phyloP scores from a whole-genome alignment of 148 eudicot species.

The Hydrangea macrophylla region DNA sequence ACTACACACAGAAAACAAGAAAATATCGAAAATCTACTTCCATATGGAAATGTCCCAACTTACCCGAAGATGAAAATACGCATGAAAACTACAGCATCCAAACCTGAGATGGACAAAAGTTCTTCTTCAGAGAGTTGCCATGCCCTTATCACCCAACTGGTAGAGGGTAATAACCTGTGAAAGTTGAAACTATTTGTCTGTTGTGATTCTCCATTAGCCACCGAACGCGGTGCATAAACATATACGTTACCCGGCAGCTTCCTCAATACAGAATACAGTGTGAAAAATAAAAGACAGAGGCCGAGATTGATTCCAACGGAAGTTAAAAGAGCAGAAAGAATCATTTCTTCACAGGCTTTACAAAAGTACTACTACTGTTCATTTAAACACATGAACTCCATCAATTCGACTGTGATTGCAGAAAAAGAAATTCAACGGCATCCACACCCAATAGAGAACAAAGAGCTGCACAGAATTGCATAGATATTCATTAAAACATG shows the following conservation, averaged over 20 bases:
- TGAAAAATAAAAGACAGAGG: conserved; percentile 56
- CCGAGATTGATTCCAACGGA: conserved; percentile 84
- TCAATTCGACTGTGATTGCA: conserved; percentile 2
- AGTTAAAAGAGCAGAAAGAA: conserved; percentile 78
- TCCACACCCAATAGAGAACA: not conserved
- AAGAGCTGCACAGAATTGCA: conserved; percentile 1
- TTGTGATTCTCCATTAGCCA: conserved; percentile 49
- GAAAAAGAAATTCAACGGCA: not conserved
- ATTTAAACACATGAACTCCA: not conserved
- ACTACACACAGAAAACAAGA: too few relatives aligned
- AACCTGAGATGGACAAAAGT: conserved; percentile 55
- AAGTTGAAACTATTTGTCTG: conserved; percentile 43
- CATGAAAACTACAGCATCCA: conserved; percentile 77
- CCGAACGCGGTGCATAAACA: conserved; percentile 67
- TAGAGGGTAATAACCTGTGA: conserved; percentile 55
- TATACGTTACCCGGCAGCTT: conserved; percentile 56
- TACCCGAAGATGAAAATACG: conserved; percentile 71
- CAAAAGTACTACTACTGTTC: not conserved
- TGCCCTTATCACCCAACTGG: conserved; percentile 71
- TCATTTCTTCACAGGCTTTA: conserved; percentile 45
- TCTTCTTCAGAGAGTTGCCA: conserved; percentile 79
- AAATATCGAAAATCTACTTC: not conserved
- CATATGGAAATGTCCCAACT: not conserved
- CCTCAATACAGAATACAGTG: conserved; percentile 62
- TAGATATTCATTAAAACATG: not conserved